Evolutionary conservation across 2,329 filamentous ascomycete species (phyloP).

Genomic region (Sporothrix globosa): DNA sequence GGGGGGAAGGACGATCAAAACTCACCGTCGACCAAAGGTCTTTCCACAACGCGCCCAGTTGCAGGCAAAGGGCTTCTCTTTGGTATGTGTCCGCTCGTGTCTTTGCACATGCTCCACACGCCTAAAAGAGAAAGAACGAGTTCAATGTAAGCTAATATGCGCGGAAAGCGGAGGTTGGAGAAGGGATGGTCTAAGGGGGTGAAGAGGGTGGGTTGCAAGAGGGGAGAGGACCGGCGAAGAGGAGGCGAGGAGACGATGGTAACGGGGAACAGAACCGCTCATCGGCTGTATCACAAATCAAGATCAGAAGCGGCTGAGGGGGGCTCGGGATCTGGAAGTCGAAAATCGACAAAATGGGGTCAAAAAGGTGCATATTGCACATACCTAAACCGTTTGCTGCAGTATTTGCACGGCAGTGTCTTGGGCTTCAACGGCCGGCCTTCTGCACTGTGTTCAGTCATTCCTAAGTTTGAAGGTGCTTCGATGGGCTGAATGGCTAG

Average conservation of each 20-base stretch:
- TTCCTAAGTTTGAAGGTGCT: constrained; percentile 46
- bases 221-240: constrained; percentile 26
- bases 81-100: constrained; percentile 66
- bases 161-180: constrained; percentile 38
- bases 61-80: constrained; percentile 66
- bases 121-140: constrained; percentile 47
- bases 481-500: constrained; percentile 59
- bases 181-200: background rate
- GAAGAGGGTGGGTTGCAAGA: constrained; percentile 20
- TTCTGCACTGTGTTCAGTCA: constrained; percentile 54
- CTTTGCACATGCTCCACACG: constrained; percentile 67
- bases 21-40: constrained; percentile 65
- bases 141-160: constrained; percentile 49
- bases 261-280: constrained; percentile 28
- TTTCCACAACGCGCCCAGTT: constrained; percentile 63
- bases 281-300: constrained; percentile 5
- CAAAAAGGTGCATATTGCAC: constrained; percentile 37
- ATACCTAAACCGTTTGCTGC: constrained; percentile 65
- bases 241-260: background rate
- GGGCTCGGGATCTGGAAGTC: background rate
- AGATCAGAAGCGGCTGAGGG: background rate
- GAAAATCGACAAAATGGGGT: background rate
- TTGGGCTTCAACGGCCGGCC: constrained; percentile 63
- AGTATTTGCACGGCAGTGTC: constrained; percentile 65
- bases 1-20: constrained; percentile 37